A percentile compares a stretch with the other conserved stretches of the same genome.
phyloP scores from a whole-genome alignment of 352 stramenopile genomes.

The Pythium folliculosum region DNA sequence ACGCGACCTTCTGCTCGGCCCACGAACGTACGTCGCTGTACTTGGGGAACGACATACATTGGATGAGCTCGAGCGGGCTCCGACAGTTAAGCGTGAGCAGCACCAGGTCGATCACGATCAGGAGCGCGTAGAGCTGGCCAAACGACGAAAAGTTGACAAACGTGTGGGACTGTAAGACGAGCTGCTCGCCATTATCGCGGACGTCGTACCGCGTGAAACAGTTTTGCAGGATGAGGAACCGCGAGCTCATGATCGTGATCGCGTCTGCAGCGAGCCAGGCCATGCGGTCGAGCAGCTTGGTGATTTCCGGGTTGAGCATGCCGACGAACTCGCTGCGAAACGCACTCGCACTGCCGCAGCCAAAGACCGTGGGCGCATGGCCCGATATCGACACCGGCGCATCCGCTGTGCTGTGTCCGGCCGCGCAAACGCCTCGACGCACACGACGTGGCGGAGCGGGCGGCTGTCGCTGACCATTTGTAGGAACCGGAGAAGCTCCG shows the following conservation, averaged over 20 bases:
- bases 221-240: slow-evolving; percentile 28
- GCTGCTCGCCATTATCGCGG: background rate
- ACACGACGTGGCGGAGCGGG: slow-evolving; percentile 14
- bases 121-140: slow-evolving; percentile 23
- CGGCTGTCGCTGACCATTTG: slow-evolving; percentile 19
- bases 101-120: slow-evolving; percentile 26
- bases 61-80: slow-evolving; percentile 24
- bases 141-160: slow-evolving; percentile 24
- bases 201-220: slow-evolving; percentile 17
- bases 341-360: slow-evolving; percentile 21
- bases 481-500: slow-evolving; percentile 19
- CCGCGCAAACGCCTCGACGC: slow-evolving; percentile 19
- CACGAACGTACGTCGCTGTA: slow-evolving; percentile 22
- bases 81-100: slow-evolving; percentile 26
- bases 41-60: slow-evolving; percentile 25
- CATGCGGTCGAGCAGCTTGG: slow-evolving; percentile 11
- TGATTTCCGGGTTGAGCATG: slow-evolving; percentile 3
- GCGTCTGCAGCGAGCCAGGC: slow-evolving; percentile 24
- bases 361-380: slow-evolving; percentile 12
- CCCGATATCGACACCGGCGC: background rate
- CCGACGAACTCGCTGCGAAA: slow-evolving; percentile 27
- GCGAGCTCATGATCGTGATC: slow-evolving; percentile 15
- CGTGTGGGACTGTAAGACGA: slow-evolving; percentile 19
- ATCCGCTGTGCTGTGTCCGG: background rate
- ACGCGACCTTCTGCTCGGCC: slow-evolving; percentile 19